Conservation (phyloP, 2,329 filamentous ascomycete species). For the Byssochlamys sp. region DNA sequence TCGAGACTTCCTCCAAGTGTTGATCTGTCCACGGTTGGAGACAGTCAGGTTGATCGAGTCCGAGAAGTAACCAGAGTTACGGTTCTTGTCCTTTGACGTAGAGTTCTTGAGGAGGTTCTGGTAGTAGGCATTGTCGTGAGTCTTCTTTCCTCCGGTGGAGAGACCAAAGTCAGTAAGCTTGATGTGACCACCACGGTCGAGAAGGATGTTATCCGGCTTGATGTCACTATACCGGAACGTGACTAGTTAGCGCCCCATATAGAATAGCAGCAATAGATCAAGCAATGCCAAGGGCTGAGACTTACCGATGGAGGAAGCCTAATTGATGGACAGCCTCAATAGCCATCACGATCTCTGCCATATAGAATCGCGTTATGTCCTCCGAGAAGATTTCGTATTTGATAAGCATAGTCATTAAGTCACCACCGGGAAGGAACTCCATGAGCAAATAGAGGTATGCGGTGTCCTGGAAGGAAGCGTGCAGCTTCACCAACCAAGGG, state of each 20-base stretch:
- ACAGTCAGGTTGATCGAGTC: slow-evolving; percentile 98
- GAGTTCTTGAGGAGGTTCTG: slow-evolving; percentile 85
- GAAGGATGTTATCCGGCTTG: slow-evolving; percentile 95
- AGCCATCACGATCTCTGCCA: slow-evolving; percentile 94
- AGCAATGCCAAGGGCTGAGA: slow-evolving; percentile 4
- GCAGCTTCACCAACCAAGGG: slow-evolving; percentile 97
- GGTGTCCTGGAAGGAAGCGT: slow-evolving; percentile 91
- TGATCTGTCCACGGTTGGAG: slow-evolving; percentile 94
- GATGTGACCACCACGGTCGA: slow-evolving; percentile 91
- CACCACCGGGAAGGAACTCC: slow-evolving; percentile 96
- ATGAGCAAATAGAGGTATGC: slow-evolving; percentile 98
- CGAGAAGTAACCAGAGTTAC: slow-evolving; percentile 78
- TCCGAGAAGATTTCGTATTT: slow-evolving; percentile 99
- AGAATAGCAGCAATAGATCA: background rate
- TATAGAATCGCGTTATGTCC: slow-evolving; percentile 97
- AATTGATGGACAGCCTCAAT: slow-evolving; percentile 97
- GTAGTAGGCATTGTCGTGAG: slow-evolving; percentile 97
- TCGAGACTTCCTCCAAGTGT: slow-evolving; percentile 94
- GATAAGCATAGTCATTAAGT: slow-evolving; percentile 99
- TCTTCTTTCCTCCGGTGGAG: slow-evolving; percentile 93
- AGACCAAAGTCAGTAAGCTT: slow-evolving; percentile 97
- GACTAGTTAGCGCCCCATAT: background rate
- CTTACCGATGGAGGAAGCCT: slow-evolving; percentile 94
- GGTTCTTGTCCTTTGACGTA: slow-evolving; percentile 60
- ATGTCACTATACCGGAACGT: slow-evolving; percentile 60